Base-by-base conservation (phyloP, 148 eudicot genomes). In the Vaccinium myrtillus region DNA sequence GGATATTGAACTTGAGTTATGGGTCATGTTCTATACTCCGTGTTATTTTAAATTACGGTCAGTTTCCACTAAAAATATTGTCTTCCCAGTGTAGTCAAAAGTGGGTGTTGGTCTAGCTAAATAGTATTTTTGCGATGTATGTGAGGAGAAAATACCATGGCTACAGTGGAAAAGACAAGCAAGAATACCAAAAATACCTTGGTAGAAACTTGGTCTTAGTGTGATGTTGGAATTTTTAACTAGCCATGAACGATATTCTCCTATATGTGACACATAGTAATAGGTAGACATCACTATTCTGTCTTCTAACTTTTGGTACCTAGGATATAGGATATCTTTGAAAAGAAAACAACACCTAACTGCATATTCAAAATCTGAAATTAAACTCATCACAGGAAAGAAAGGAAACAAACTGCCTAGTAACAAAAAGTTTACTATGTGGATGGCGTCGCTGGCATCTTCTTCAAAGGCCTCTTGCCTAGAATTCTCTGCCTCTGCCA, bases 391-490 rank as follows among this genome's bases (percentile, higher is more conserved):
- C 16, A 83, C 1, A 11, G 75, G 9, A 79, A 43, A 79, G 16
- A 77, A 46, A 43, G 6, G 46, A 43, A 43, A 43, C 46, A 43
- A 43, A 43, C 46, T 43, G 46, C 25, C 50, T 23, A 56, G 65
- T 19, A 59, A 19, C 65, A 6, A 55, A 86, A 82, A 86, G 10
- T 78, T 86, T 61, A 61, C 69, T 25, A 61, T 61, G 87, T 89
- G 88, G 65, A 87, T 85, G 80, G 95, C 93, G 18, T 90, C 92
- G 84, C 91, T 84, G 50, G 87, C 89, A 81, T 89, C 91, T 83
- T 94, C 98, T 82, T 92, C 90, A 77, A 90, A 93, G 81, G 95
- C 98, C 84, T 89, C 93, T 84, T 89, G 87, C 83, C 83, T 87
- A 48, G 93, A 87, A 83, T 77, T 88, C 75, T 94, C 92, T 70